These are phyloP conservation scores for Cercospora brassicicola DNA, from an alignment of 2,329 filamentous ascomycete species.

Conservation along the genomic window DNA sequence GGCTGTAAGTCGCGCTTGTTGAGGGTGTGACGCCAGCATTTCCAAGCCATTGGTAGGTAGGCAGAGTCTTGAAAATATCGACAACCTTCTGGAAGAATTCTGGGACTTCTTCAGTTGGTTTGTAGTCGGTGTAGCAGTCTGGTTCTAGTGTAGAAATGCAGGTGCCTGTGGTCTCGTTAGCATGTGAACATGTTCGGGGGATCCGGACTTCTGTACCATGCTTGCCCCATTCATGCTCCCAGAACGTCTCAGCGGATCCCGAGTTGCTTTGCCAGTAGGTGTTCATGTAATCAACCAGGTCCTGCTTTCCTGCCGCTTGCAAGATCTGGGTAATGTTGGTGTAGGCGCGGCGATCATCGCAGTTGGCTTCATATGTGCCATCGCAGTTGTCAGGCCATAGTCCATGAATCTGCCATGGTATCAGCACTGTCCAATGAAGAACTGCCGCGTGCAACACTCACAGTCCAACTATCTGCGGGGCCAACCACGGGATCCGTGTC, in stretches of 20 bases:
- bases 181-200: not conserved
- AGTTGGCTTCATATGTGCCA: conserved; percentile 66
- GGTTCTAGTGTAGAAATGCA: conserved; percentile 69
- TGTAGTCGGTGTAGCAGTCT: conserved; percentile 61
- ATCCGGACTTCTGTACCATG: not conserved
- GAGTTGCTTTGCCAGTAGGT: conserved; percentile 70
- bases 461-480: conserved; percentile 68
- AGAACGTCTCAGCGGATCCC: conserved; percentile 64
- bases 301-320: conserved; percentile 53
- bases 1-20: conserved; percentile 58
- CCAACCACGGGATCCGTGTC: conserved; percentile 65
- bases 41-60: conserved; percentile 63
- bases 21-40: conserved; percentile 62
- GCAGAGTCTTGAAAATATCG: conserved; percentile 64
- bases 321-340: conserved; percentile 66
- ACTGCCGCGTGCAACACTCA: not conserved
- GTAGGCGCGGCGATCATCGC: conserved; percentile 63
- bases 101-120: conserved; percentile 62
- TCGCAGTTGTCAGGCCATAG: conserved; percentile 59
- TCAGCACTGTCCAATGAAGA: not conserved
- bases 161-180: conserved; percentile 60
- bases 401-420: not conserved
- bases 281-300: conserved; percentile 66
- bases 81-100: conserved; percentile 70
- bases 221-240: conserved; percentile 47